Evolutionary conservation across 2,329 filamentous ascomycete species (phyloP).

Genomic region (Colletotrichum sp.): DNA sequence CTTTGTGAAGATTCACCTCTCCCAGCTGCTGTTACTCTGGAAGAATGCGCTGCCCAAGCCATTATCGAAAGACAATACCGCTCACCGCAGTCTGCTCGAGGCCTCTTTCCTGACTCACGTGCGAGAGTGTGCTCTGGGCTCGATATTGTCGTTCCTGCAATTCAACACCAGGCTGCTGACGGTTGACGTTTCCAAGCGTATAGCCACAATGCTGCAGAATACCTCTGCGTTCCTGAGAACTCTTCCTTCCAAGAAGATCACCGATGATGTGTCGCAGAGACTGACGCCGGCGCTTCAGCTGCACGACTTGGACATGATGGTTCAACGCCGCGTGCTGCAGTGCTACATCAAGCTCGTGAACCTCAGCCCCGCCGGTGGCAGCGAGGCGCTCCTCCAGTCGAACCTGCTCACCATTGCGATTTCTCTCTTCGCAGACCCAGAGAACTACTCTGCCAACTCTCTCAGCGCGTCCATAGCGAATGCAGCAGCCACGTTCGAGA

Average conservation of each 20-base stretch:
- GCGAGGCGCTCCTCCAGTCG: slow-evolving; percentile 86
- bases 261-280: slow-evolving; percentile 85
- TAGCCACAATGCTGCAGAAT: slow-evolving; percentile 94
- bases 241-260: slow-evolving; percentile 81
- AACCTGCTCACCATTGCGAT: slow-evolving; percentile 90
- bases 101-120: slow-evolving; percentile 94
- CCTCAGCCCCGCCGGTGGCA: slow-evolving; percentile 82
- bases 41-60: slow-evolving; percentile 97
- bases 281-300: slow-evolving; percentile 86
- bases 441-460: slow-evolving; percentile 84
- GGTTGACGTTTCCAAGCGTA: slow-evolving; percentile 89
- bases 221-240: slow-evolving; percentile 89
- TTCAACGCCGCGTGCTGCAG: slow-evolving; percentile 89
- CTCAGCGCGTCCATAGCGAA: slow-evolving; percentile 91
- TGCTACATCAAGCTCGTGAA: slow-evolving; percentile 93
- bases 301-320: slow-evolving; percentile 90
- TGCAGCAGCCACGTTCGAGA: slow-evolving; percentile 88
- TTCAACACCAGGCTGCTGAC: slow-evolving; percentile 93
- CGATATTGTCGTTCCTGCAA: slow-evolving; percentile 89
- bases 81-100: slow-evolving; percentile 83
- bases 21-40: slow-evolving; percentile 92
- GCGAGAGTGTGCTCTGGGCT: slow-evolving; percentile 90
- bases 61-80: slow-evolving; percentile 88
- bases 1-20: slow-evolving; percentile 98
- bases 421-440: slow-evolving; percentile 90